A percentile compares a stretch with the other conserved stretches of the same genome.
These are phyloP conservation scores for Pseudomonodictys pantanalensis DNA, from an alignment of 495 filamentous ascomycete species.

Conservation along the genomic window DNA sequence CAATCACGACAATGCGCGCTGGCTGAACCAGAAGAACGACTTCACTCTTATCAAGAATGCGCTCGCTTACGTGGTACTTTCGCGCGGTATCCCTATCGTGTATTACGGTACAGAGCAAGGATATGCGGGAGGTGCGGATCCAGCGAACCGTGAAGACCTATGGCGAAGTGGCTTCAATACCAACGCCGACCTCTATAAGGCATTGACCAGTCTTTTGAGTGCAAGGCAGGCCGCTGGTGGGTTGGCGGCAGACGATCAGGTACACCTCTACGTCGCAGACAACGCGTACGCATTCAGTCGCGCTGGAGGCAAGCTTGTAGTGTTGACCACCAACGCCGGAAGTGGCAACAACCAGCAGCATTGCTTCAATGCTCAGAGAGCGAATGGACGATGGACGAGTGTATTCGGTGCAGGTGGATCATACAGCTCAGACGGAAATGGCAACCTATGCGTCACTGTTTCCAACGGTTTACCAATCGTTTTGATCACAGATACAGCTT, in stretches of 20 bases:
- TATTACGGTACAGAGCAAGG: conserved; percentile 74
- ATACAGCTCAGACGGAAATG: conserved; percentile 10
- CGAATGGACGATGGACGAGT: conserved; percentile 11
- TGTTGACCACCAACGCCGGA: conserved; percentile 5
- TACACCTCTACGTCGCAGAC: conserved; percentile 10
- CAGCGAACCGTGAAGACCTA: conserved; percentile 69
- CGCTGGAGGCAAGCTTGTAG: conserved; percentile 10
- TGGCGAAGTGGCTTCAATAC: conserved; percentile 68
- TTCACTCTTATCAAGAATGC: conserved; percentile 63
- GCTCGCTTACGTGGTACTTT: conserved; percentile 68
- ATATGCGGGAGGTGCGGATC: conserved; percentile 56
- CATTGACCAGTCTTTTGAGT: conserved; percentile 43
- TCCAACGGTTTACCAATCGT: conserved; percentile 8
- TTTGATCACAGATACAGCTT: not conserved
- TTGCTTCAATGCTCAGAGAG: conserved; percentile 16
- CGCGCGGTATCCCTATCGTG: conserved; percentile 64
- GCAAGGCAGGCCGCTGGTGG: conserved; percentile 9
- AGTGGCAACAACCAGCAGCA: not conserved
- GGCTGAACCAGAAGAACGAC: conserved; percentile 31
- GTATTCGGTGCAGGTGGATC: conserved; percentile 8
- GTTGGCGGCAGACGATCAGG: conserved; percentile 8
- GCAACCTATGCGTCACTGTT: conserved; percentile 9
- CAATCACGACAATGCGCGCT: conserved; percentile 65
- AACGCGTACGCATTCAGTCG: conserved; percentile 15
- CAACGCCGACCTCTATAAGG: conserved; percentile 58